A percentile compares a stretch with the other conserved stretches of the same genome.
phyloP scores from a whole-genome alignment of 1,139 yeast genomes.

The Diutina mesorugosa region DNA sequence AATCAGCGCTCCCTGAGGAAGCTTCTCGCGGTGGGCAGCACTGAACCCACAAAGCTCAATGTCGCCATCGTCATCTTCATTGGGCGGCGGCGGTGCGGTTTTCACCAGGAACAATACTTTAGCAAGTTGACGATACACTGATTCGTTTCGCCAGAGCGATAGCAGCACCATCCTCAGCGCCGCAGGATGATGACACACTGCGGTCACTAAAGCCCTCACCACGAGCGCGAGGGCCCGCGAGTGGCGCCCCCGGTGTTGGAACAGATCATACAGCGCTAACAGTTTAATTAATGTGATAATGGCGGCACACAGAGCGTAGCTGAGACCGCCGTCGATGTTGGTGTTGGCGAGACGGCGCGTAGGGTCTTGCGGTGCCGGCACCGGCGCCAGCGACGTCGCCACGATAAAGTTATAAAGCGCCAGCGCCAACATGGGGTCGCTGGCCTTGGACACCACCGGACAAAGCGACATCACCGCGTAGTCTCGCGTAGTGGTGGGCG shows the following conservation, averaged over 20 bases:
- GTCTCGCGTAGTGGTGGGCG: constrained; percentile 45
- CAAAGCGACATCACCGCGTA: constrained; percentile 38
- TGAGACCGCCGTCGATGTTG: constrained; percentile 34
- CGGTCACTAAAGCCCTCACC: constrained; percentile 39
- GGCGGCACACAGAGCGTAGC: constrained; percentile 47
- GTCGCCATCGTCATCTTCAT: not conserved
- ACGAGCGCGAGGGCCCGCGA: constrained; percentile 48
- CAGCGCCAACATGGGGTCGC: constrained; percentile 35
- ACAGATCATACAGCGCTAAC: constrained; percentile 27
- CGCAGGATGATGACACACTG: constrained; percentile 33
- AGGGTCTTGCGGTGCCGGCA: constrained; percentile 13
- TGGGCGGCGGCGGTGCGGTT: not conserved
- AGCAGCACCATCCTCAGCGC: constrained; percentile 44
- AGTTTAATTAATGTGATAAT: constrained; percentile 40
- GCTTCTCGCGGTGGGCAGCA: constrained; percentile 42
- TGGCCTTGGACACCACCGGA: not conserved
- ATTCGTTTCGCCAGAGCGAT: constrained; percentile 37
- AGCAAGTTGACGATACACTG: constrained; percentile 16
- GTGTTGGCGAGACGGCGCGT: constrained; percentile 17
- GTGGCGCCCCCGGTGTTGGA: constrained; percentile 33
- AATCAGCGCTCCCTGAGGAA: constrained; percentile 36
- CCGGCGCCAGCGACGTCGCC: constrained; percentile 12
- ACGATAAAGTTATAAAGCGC: constrained; percentile 49
- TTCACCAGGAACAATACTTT: constrained; percentile 14
- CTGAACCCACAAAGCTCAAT: constrained; percentile 46